Conservation (phyloP, 306 rosid species). For the Quercus glauca region DNA sequence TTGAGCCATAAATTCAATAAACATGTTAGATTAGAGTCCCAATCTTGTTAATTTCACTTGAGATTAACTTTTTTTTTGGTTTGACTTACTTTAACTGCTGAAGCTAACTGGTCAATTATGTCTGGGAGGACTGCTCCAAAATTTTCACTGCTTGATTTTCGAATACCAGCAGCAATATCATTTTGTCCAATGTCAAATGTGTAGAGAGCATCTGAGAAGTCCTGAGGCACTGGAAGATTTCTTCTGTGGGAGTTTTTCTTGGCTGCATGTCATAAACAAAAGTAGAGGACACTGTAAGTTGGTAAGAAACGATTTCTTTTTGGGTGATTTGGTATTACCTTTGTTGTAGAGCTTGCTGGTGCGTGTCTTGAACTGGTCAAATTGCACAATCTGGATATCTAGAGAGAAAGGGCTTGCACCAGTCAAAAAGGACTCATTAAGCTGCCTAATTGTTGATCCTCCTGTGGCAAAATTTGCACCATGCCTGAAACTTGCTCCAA, state of each 20-base stretch:
- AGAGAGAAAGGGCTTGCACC: slow-evolving; percentile 66
- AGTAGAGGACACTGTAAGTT: neutral
- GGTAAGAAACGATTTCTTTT: neutral
- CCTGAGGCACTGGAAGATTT: slow-evolving; percentile 56
- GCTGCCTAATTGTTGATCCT: slow-evolving; percentile 57
- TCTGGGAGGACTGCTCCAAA: slow-evolving; percentile 37
- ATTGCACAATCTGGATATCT: slow-evolving; percentile 62
- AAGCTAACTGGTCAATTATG: slow-evolving; percentile 41
- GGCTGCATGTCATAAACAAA: slow-evolving; percentile 21
- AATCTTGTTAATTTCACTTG: neutral
- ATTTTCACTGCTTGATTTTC: slow-evolving; percentile 31
- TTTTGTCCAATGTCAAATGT: slow-evolving; percentile 83
- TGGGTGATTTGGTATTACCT: slow-evolving; percentile 30
- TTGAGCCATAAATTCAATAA: neutral
- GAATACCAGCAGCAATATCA: slow-evolving; percentile 57
- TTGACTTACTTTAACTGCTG: slow-evolving; percentile 47
- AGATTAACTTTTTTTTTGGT: neutral
- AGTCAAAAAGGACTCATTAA: slow-evolving; percentile 46
- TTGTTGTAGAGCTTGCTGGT: slow-evolving; percentile 37
- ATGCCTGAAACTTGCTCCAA: slow-evolving; percentile 62
- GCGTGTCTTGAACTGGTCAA: slow-evolving; percentile 55
- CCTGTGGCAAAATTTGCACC: slow-evolving; percentile 92
- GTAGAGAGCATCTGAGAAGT: slow-evolving; percentile 65
- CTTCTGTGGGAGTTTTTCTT: slow-evolving; percentile 13
- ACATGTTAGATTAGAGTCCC: neutral